phyloP scores from a whole-genome alignment of 768 basidiomycete genomes.

The Serendipita indica region DNA sequence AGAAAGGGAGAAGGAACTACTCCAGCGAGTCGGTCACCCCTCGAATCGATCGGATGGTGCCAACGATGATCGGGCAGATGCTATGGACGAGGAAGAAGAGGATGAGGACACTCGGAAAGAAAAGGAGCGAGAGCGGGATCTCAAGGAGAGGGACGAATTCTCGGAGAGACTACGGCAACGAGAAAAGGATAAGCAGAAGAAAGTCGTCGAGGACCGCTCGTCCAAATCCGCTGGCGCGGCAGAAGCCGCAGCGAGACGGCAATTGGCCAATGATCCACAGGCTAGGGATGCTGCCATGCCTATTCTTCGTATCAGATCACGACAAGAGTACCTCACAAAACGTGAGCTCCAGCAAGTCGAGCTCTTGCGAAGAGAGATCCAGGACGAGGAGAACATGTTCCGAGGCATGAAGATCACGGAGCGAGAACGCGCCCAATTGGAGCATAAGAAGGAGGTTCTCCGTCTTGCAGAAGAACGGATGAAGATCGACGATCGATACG shows the following conservation, averaged over 20 bases:
- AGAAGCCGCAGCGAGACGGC: constrained; percentile 70
- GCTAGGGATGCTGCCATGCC: constrained; percentile 42
- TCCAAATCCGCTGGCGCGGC: constrained; percentile 50
- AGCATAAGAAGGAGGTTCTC: constrained; percentile 83
- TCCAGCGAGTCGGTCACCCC: not conserved
- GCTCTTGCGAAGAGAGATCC: constrained; percentile 79
- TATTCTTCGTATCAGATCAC: constrained; percentile 69
- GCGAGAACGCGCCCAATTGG: constrained; percentile 64
- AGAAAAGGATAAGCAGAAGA: constrained; percentile 77
- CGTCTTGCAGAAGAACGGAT: constrained; percentile 85
- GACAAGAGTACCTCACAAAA: constrained; percentile 92
- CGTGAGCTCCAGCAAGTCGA: constrained; percentile 95
- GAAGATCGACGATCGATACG: constrained; percentile 87
- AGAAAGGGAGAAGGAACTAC: constrained; percentile 15
- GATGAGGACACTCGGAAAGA: constrained; percentile 60
- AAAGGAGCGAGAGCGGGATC: constrained; percentile 59
- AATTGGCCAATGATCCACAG: constrained; percentile 61
- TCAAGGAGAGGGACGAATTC: constrained; percentile 83
- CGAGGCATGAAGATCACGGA: constrained; percentile 81
- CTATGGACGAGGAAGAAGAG: constrained; percentile 34
- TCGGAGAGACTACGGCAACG: constrained; percentile 72
- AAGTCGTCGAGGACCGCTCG: constrained; percentile 82
- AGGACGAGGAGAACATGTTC: constrained; percentile 86
- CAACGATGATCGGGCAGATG: constrained; percentile 16
- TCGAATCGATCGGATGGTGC: constrained; percentile 25